Evolutionary conservation across 345 rosid genomes (phyloP).

Genomic region (Eucalyptus rudis): DNA sequence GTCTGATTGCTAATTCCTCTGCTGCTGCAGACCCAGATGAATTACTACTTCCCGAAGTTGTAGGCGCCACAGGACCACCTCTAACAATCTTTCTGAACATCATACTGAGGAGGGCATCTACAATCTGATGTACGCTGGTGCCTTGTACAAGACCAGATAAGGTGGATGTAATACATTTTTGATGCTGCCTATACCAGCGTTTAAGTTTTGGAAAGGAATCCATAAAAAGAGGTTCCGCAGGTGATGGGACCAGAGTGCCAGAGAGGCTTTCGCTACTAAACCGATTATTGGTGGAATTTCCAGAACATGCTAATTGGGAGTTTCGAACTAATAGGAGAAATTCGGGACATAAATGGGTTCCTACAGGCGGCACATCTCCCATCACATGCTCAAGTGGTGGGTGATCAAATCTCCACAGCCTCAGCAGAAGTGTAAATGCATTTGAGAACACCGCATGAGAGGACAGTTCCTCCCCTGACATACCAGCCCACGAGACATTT

Average conservation of each 20-base stretch:
- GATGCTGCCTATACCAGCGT: slow-evolving; percentile 79
- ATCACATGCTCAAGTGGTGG: slow-evolving; percentile 62
- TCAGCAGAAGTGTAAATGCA: slow-evolving; percentile 79
- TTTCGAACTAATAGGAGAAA: slow-evolving; percentile 73
- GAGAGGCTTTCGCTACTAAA: slow-evolving; percentile 41
- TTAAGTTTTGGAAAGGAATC: slow-evolving; percentile 73
- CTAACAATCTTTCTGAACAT: slow-evolving; percentile 74
- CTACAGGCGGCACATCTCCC: slow-evolving; percentile 61
- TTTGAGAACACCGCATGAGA: slow-evolving; percentile 75
- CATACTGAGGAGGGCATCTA: slow-evolving; percentile 67
- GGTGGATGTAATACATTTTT: slow-evolving; percentile 73
- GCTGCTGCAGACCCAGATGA: slow-evolving; percentile 53
- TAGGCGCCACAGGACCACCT: slow-evolving; percentile 30
- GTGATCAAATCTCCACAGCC: slow-evolving; percentile 82
- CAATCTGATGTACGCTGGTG: slow-evolving; percentile 76
- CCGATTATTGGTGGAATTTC: slow-evolving; percentile 45
- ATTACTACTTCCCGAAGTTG: slow-evolving; percentile 74
- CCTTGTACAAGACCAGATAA: slow-evolving; percentile 69
- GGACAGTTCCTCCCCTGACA: slow-evolving; percentile 66
- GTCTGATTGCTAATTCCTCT: slow-evolving; percentile 51
- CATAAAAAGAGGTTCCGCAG: slow-evolving; percentile 53
- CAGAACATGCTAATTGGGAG: slow-evolving; percentile 50
- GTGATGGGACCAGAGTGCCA: slow-evolving; percentile 14
- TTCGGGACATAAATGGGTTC: slow-evolving; percentile 62
- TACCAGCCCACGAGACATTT: slow-evolving; percentile 48